phyloP scores from a whole-genome alignment of 2,329 filamentous ascomycete species.

The Pseudogymnoascus sp. region DNA sequence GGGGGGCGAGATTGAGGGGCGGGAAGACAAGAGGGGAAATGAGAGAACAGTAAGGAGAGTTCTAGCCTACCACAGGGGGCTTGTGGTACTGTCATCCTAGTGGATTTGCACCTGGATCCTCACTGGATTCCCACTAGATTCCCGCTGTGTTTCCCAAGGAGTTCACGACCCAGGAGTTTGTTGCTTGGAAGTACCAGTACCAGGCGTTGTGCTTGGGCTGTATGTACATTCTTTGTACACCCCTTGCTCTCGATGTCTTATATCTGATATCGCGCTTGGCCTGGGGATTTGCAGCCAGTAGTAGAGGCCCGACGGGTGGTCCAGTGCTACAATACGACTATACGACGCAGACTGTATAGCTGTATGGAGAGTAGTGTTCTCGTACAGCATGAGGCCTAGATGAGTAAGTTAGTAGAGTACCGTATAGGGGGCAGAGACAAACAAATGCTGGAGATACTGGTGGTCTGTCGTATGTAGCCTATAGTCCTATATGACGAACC shows the following conservation, averaged over 20 bases:
- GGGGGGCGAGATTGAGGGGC: neutral
- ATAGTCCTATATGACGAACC: neutral
- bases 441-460: neutral
- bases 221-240: neutral
- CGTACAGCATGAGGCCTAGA: neutral
- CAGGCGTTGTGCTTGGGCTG: neutral
- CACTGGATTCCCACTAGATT: neutral
- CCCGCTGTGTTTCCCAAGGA: neutral
- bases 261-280: neutral
- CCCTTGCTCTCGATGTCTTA: neutral
- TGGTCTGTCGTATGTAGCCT: too few relatives aligned
- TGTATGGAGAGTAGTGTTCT: neutral
- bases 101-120: neutral
- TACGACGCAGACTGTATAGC: neutral
- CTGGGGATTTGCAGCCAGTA: neutral
- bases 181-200: neutral
- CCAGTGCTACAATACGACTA: neutral
- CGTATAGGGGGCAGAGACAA: neutral
- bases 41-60: neutral
- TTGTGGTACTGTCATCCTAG: neutral
- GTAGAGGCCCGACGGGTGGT: neutral
- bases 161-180: neutral
- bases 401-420: neutral
- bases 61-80: neutral
- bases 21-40: neutral